Evolutionary conservation across 140 eudicot species (phyloP).

Genomic region (Flaveria floridana): DNA sequence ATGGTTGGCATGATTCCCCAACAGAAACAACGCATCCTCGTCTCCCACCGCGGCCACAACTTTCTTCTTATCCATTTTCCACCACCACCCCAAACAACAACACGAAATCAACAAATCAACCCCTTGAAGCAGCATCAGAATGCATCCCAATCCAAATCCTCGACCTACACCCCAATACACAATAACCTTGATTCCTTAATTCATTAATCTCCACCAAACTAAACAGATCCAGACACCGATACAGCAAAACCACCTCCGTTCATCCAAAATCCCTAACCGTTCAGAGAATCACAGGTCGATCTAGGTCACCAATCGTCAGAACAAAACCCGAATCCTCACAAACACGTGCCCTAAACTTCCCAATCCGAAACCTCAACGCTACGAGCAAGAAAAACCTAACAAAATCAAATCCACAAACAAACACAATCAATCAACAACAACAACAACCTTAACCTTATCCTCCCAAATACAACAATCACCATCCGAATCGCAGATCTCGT

Average conservation of each 20-base stretch:
- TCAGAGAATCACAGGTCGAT: conserved; percentile 13
- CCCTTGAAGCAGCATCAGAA: conserved; percentile 35
- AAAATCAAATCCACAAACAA: neutral
- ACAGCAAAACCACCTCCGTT: neutral
- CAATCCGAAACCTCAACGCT: conserved; percentile 17
- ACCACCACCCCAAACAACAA: conserved; percentile 24
- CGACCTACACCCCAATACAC: neutral
- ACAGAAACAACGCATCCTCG: conserved; percentile 34
- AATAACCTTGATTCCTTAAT: conserved; percentile 16
- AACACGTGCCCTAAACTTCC: conserved; percentile 18
- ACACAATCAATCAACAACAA: conserved; percentile 16
- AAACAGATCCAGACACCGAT: conserved; percentile 23
- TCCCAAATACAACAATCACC: neutral
- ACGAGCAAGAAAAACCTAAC: conserved; percentile 31
- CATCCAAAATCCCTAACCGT: neutral
- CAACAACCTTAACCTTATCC: neutral
- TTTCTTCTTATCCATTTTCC: conserved; percentile 51
- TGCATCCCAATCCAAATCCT: conserved; percentile 32
- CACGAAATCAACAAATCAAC: conserved; percentile 27
- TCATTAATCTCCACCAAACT: neutral
- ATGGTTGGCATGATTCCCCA: conserved; percentile 36
- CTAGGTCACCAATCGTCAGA: conserved; percentile 29
- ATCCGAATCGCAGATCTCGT: no score
- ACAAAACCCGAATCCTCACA: conserved; percentile 23
- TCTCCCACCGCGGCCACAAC: conserved; percentile 40